Conservation (phyloP, 768 basidiomycete species). For the Tulasnella sp. region DNA sequence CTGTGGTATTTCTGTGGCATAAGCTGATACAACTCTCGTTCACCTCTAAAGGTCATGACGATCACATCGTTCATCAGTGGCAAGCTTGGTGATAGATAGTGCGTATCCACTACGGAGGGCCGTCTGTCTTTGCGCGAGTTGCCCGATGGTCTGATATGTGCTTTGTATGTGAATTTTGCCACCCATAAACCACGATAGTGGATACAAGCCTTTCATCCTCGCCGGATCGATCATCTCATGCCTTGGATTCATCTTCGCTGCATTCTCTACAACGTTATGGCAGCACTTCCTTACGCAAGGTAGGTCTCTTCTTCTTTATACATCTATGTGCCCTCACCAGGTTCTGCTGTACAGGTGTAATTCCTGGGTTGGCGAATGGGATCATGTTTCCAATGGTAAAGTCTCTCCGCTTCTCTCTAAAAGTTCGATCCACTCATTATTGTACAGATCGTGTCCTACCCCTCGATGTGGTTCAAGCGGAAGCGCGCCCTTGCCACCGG, state of each 20-base stretch:
- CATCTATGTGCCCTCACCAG: background rate
- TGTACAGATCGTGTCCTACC: slow-evolving; percentile 12
- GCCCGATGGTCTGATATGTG: background rate
- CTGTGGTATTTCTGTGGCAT: background rate
- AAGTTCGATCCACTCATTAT: background rate
- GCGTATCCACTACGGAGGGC: background rate
- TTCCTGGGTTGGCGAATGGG: slow-evolving; percentile 12
- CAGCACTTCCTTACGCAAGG: slow-evolving; percentile 19
- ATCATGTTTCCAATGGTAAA: slow-evolving; percentile 13
- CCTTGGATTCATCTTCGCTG: slow-evolving; percentile 6
- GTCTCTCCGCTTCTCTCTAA: no score
- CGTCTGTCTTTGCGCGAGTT: background rate
- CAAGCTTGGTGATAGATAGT: slow-evolving; percentile 19
- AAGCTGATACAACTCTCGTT: background rate
- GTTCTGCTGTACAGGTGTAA: no score
- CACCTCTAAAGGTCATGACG: slow-evolving; percentile 14
- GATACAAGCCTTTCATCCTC: slow-evolving; percentile 17
- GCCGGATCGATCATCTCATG: slow-evolving; percentile 11
- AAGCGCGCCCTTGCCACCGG: slow-evolving; percentile 17
- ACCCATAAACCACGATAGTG: background rate
- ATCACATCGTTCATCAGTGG: slow-evolving; percentile 18
- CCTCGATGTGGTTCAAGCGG: slow-evolving; percentile 18
- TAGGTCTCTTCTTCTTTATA: no score
- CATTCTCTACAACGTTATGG: slow-evolving; percentile 18
- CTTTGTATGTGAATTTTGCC: background rate